Base-by-base conservation (phyloP, 2,329 filamentous ascomycete species). In the Neobulgaria alba region DNA sequence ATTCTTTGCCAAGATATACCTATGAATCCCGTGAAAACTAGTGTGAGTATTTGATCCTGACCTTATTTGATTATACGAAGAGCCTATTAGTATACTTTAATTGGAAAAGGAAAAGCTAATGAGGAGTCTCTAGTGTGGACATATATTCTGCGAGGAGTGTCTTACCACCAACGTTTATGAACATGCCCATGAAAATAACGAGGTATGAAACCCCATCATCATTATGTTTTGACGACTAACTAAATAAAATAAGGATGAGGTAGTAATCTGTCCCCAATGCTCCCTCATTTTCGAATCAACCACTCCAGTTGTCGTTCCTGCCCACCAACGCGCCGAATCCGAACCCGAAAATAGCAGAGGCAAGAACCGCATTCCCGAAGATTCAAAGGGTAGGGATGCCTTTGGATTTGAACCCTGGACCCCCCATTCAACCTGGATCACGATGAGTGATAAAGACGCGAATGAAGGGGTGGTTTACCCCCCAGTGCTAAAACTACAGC, bases 101-200 rank as follows among this genome's bases (percentile, higher is more conserved):
- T n/a, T n/a, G n/a, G n/a, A n/a, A n/a, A n/a, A n/a, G n/a, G n/a
- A n/a, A n/a, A n/a, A n/a, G n/a, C n/a, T n/a, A n/a, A n/a, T n/a
- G n/a, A n/a, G n/a, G n/a, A n/a, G n/a, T n/a, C n/a, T n/a, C n/a
- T 57, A 63, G 3, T 81, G 77, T 51, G 59, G 63, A 12, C 76
- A 81, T 45, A 55, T 77, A 4, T 75, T 74, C 47, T 81, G 77
- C 55, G 41, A 54, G 1, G 53, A 59, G 0, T 80, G 76, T 48
- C 58, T 74, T 5, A 38, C 37, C 47, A 50, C 53, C 2, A 48
- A 53, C 2, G 42, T 63, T 31, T 46, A 54, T 33, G n/a, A 59
- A 0, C 36, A 55, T 3, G 31, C 46, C 30, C 58, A 59, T 14
- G n/a, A 46, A 51, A 7, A 26, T 26, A 12, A 26, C 23, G 12